Evolutionary conservation across 169 alveolate species (phyloP), one percentile per base, ranked within the genome.

Genomic region (Theileria orientalis): DNA sequence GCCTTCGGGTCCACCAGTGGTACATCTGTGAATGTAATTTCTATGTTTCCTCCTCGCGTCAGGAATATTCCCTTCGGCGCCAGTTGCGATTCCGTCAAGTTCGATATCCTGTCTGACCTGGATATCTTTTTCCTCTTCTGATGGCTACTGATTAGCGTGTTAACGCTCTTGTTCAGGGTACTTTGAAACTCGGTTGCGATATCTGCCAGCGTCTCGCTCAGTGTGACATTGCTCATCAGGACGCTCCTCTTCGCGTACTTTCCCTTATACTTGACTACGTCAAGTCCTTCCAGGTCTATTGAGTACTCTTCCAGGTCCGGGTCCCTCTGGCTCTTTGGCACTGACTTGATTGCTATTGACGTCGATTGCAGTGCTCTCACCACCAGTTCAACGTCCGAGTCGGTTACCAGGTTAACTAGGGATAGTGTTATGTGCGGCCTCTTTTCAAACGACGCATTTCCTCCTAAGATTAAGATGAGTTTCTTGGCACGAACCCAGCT

Each of bases 391-490:
- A 79, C 49, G 41, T 79, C 87, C 27, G 70, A 63, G 37, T 82
- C 84, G 0, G 89, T 82, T 14, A 82, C 89, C 6, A 82, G 74
- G 64, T 74, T 82, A 21, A 82, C 49, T 29, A 82, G 49, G 14
- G 83, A 82, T 66, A 82, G 69, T 5, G 89, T 82, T 7, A 82
- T 64, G 42, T 82, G 89, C 3, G 89, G 89, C 29, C 84, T 40
- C 67, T 21, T 35, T 37, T 73, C 84, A 27, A 61, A 79, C 1
- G 71, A 27, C 14, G 51, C 80, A 2, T 52, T 44, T 0, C 35
- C 42, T 9, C 84, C 89, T 73, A 32, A 62, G 9, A 41, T 29
- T 56, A 40, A 47, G 40, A 63, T 70, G 66, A 63, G 11, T 16
- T 25, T n/a, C 14, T 68, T 29, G 8, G 35, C 0, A 66, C 71